phyloP scores from a whole-genome alignment of 2,329 filamentous ascomycete species.

The Penicillium sp. region DNA sequence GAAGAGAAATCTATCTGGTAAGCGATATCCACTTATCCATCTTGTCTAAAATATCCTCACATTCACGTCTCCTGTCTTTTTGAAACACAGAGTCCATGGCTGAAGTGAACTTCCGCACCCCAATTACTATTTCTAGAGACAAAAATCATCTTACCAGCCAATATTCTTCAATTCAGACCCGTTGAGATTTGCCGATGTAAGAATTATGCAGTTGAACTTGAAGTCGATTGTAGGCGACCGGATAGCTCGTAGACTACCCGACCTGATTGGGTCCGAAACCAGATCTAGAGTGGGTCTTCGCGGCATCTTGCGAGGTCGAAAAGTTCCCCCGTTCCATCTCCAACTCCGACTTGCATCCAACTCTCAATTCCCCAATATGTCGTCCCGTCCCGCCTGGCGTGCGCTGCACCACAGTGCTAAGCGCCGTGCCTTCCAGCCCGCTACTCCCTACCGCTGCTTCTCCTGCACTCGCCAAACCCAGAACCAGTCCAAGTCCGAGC shows the following conservation, averaged over 20 bases:
- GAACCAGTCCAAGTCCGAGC: conserved; percentile 38
- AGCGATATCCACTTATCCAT: conserved; percentile 46
- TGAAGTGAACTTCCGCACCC: not conserved
- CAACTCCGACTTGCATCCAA: conserved; percentile 6
- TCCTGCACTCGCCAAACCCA: conserved; percentile 48
- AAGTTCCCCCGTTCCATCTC: conserved; percentile 16
- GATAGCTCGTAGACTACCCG: conserved; percentile 1
- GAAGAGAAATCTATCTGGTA: conserved; percentile 74
- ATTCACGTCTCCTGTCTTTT: conserved; percentile 57
- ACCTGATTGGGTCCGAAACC: conserved; percentile 15
- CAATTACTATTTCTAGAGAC: not conserved
- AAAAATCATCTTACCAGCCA: conserved; percentile 11
- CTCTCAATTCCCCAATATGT: conserved; percentile 26
- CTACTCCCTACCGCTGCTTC: conserved; percentile 48
- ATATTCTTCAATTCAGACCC: conserved; percentile 28
- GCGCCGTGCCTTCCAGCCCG: conserved; percentile 25
- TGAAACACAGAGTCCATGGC: conserved; percentile 50
- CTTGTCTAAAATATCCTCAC: conserved; percentile 57
- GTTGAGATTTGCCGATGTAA: not conserved
- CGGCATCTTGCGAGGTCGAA: conserved; percentile 12
- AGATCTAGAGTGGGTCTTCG: conserved; percentile 11
- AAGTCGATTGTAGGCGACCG: not conserved
- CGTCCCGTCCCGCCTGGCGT: conserved; percentile 37
- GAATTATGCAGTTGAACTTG: not conserved
- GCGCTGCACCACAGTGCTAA: conserved; percentile 35